These are phyloP conservation scores for Solanum hybrid DNA, from an alignment of 305 asterid species.

Conservation along the genomic window DNA sequence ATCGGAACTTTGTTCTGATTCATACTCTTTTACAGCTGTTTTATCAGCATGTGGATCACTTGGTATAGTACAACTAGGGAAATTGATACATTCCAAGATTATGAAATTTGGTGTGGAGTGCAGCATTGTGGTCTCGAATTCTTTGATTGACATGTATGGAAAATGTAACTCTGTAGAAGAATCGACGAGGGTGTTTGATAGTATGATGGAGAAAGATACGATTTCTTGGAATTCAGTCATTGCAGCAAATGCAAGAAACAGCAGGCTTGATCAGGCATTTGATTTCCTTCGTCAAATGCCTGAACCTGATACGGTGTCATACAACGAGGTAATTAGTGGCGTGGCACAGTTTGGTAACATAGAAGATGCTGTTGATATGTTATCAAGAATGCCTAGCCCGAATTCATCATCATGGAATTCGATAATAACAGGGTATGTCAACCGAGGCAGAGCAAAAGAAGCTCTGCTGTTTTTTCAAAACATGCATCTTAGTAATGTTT, in stretches of 20 bases:
- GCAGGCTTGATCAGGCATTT: slow-evolving; percentile 42
- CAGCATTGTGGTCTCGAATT: slow-evolving; percentile 47
- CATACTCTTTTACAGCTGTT: slow-evolving; percentile 57
- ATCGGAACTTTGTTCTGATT: slow-evolving; percentile 40
- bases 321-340: slow-evolving; percentile 62
- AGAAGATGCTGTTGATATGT: slow-evolving; percentile 44
- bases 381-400: slow-evolving; percentile 41
- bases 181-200: slow-evolving; percentile 32
- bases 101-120: slow-evolving; percentile 45
- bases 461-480: slow-evolving; percentile 38
- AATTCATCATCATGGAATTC: slow-evolving; percentile 88
- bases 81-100: slow-evolving; percentile 54
- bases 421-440: slow-evolving; percentile 58
- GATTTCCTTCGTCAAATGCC: slow-evolving; percentile 42
- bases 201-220: slow-evolving; percentile 34
- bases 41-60: slow-evolving; percentile 59
- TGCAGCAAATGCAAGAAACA: slow-evolving; percentile 71
- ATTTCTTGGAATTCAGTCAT: slow-evolving; percentile 68
- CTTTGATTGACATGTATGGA: slow-evolving; percentile 78
- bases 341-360: slow-evolving; percentile 51
- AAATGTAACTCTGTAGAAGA: slow-evolving; percentile 47
- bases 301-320: slow-evolving; percentile 46
- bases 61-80: slow-evolving; percentile 36
- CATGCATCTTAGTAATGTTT: slow-evolving; percentile 40
- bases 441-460: slow-evolving; percentile 38